Base-by-base conservation (phyloP, 495 filamentous ascomycete species). In the Neurospora sp. region DNA sequence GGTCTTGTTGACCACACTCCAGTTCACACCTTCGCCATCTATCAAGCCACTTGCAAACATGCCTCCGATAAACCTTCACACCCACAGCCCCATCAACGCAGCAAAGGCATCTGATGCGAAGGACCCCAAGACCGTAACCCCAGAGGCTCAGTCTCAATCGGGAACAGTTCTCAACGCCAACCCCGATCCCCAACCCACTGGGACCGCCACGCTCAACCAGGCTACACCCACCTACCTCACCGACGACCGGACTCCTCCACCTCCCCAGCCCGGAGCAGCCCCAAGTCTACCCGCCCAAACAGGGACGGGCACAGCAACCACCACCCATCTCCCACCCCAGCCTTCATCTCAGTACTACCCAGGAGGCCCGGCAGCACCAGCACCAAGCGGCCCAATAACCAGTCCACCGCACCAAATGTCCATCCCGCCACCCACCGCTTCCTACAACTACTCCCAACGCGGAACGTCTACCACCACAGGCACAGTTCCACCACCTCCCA, bases 41-140 rank as follows among this genome's bases (percentile, higher is more conserved):
- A 65, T 65, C 53, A 65, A 35, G 1, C 68, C 72, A 75, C 76
- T 74, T 75, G 72, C 71, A 71, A 83, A 37, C 41, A 90, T 90
- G 85, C 81, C 87, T 10, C 87, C 87, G 5, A 87, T 92, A 74
- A 86, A 80, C 53, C 83, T 90, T 38, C 87, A 90, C 83, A 86
- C 83, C 27, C 82, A 89, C 45, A 86, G 86, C 68, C 89, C 90
- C 69, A 87, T 92, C 75, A 87, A 83, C 69, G 76, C 85, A 10
- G 83, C 83, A 44, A 89, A 88, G 76, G 79, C 87, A 22, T 79
- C 82, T 20, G 86, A 82, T 53, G 74, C 83, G 22, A 14, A 65
- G 41, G 85, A 86, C 69, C 84, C 84, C 69, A 80, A 86, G 79
- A 87, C 88, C 71, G 81, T 83, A 76, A 73, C 76, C 53, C 73